phyloP scores from a whole-genome alignment of 768 basidiomycete species.

The Cyclocybe aegerita region DNA sequence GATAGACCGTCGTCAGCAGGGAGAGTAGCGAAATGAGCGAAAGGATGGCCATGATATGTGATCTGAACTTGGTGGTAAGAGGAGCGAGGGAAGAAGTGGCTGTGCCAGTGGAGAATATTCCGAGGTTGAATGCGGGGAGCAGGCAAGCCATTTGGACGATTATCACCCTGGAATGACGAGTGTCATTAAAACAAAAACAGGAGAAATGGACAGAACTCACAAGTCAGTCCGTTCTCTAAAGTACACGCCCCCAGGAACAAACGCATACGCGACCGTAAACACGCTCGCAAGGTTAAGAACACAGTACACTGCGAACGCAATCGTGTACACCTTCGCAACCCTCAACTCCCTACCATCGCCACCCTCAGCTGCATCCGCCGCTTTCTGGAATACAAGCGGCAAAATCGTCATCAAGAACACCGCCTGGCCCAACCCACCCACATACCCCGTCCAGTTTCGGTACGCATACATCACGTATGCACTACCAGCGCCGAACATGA shows the following conservation, averaged over 20 bases:
- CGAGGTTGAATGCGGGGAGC: constrained; percentile 31
- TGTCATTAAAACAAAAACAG: not conserved
- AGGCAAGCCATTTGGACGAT: constrained; percentile 52
- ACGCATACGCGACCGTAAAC: constrained; percentile 89
- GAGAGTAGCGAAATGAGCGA: constrained; percentile 44
- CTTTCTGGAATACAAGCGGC: constrained; percentile 51
- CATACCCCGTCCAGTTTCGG: constrained; percentile 69
- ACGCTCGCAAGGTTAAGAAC: constrained; percentile 67
- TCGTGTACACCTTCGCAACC: constrained; percentile 50
- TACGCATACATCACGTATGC: constrained; percentile 57
- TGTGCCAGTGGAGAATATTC: not conserved
- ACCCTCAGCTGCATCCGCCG: constrained; percentile 31
- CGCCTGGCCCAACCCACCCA: constrained; percentile 61
- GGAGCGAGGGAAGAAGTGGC: constrained; percentile 2
- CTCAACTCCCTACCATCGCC: constrained; percentile 21
- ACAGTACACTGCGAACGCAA: constrained; percentile 59
- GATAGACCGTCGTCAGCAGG: constrained; percentile 52
- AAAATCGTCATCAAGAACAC: constrained; percentile 65
- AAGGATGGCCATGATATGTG: constrained; percentile 32
- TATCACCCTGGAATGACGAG: constrained; percentile 43
- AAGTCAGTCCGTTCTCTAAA: constrained; percentile 77
- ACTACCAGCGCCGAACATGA: constrained; percentile 50
- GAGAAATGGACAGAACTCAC: constrained; percentile 36
- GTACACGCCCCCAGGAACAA: constrained; percentile 77
- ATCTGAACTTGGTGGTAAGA: constrained; percentile 12